Conservation (phyloP, 805 yeast species). For the baker's yeast (Saccharomyces cerevisiae) region DNA sequence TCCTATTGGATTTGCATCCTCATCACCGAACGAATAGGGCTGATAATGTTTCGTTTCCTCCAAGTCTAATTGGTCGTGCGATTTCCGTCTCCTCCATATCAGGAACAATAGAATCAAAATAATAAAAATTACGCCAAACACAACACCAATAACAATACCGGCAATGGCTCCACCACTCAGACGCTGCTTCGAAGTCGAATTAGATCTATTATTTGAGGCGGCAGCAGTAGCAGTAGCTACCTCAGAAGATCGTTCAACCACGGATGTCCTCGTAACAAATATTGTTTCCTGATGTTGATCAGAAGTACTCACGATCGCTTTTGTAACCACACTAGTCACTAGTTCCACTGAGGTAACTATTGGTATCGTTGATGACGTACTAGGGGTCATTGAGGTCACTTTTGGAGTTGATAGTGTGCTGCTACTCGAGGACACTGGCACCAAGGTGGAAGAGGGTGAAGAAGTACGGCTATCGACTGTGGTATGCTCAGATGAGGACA, state of each 20-base stretch:
- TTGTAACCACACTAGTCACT: conserved; percentile 19
- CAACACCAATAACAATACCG: conserved; percentile 50
- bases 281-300: conserved; percentile 15
- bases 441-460: conserved; percentile 5
- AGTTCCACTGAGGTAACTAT: conserved; percentile 16
- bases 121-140: conserved; percentile 35
- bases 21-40: conserved; percentile 31
- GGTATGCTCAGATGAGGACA: background rate
- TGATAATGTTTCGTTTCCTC: conserved; percentile 34
- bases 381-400: conserved; percentile 12
- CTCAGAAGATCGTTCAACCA: conserved; percentile 15
- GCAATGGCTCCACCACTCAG: conserved; percentile 46
- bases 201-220: conserved; percentile 1
- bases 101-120: conserved; percentile 36
- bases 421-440: conserved; percentile 7
- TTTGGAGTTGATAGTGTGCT: conserved; percentile 11
- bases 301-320: conserved; percentile 19
- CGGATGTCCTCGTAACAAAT: conserved; percentile 23
- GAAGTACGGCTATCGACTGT: background rate
- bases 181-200: conserved; percentile 1
- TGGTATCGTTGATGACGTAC: conserved; percentile 9
- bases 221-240: conserved; percentile 2
- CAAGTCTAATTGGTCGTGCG: conserved; percentile 33
- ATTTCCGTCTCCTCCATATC: conserved; percentile 34
- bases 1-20: conserved; percentile 21